phyloP scores from a whole-genome alignment of 331 rosid genomes.

The Telfairia occidentalis region DNA sequence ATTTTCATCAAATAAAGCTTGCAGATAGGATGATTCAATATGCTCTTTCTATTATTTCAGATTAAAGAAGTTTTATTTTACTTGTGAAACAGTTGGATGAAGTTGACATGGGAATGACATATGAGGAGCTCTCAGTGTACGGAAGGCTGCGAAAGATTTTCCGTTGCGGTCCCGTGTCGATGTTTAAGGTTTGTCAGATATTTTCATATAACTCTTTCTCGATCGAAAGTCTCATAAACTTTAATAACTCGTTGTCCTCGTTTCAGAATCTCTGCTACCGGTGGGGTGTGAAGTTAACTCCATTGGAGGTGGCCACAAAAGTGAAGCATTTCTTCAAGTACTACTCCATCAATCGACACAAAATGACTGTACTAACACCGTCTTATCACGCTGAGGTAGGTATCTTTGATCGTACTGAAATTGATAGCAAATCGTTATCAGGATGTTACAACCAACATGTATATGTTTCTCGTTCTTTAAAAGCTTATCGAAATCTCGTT shows the following conservation, averaged over 20 bases:
- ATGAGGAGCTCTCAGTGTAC: slow-evolving; percentile 79
- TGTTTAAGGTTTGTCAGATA: slow-evolving; percentile 42
- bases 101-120: slow-evolving; percentile 98
- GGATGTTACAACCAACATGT: not conserved
- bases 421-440: not conserved
- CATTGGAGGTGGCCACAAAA: slow-evolving; percentile 79
- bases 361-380: slow-evolving; percentile 84
- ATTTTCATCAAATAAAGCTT: not conserved
- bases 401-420: slow-evolving; percentile 11
- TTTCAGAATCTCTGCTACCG: slow-evolving; percentile 67
- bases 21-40: not conserved
- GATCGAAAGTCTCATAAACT: not conserved
- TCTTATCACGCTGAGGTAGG: slow-evolving; percentile 98
- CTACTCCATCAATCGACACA: slow-evolving; percentile 85
- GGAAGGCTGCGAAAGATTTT: slow-evolving; percentile 86
- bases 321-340: slow-evolving; percentile 88
- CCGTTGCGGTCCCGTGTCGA: slow-evolving; percentile 85
- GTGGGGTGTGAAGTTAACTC: slow-evolving; percentile 76
- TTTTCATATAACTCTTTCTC: not conserved
- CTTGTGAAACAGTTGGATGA: slow-evolving; percentile 62
- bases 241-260: not conserved
- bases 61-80: slow-evolving; percentile 11
- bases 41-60: not conserved
- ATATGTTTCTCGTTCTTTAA: not conserved
- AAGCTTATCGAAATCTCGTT: not conserved